phyloP scores from a whole-genome alignment of 176 grass and related monocot species.

The Poa annua region DNA sequence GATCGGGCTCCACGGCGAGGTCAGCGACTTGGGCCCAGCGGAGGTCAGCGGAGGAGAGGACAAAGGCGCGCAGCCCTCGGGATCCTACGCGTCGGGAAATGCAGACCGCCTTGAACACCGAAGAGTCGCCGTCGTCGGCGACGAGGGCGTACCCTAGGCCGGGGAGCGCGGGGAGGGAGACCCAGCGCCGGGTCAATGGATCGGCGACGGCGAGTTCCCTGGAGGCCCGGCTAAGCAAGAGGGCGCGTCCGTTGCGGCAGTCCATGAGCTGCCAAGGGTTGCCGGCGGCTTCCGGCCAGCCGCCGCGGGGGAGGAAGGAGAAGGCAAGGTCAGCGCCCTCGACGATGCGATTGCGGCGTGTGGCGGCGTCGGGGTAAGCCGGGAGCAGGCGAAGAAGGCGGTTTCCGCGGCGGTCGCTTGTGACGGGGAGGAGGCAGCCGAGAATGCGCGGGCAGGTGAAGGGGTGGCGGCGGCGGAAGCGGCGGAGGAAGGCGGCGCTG shows the following conservation, averaged over 20 bases:
- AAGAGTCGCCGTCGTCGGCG: conserved; percentile 41
- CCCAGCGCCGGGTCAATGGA: conserved; percentile 21
- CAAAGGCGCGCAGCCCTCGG: conserved; percentile 16
- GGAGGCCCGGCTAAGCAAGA: background rate
- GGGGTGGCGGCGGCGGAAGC: conserved; percentile 53
- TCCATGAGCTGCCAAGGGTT: conserved; percentile 42
- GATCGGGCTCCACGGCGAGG: background rate
- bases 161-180: conserved; percentile 4
- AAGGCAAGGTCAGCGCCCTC: conserved; percentile 31
- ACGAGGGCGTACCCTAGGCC: conserved; percentile 48
- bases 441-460: conserved; percentile 41
- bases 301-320: conserved; percentile 42
- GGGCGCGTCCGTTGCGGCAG: conserved; percentile 47
- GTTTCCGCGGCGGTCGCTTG: background rate
- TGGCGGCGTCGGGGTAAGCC: background rate
- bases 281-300: background rate
- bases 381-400: background rate
- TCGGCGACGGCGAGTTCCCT: conserved; percentile 43
- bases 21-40: conserved; percentile 28
- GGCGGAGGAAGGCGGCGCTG: conserved; percentile 50
- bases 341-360: background rate
- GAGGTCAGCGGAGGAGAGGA: conserved; percentile 38
- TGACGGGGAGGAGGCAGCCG: conserved; percentile 27
- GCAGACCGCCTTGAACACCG: conserved; percentile 37
- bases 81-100: background rate